A percentile compares a stretch with the other conserved stretches of the same genome.
These are phyloP conservation scores for Fraxinus floribunda DNA, from an alignment of 305 asterid genomes.

Conservation along the genomic window DNA sequence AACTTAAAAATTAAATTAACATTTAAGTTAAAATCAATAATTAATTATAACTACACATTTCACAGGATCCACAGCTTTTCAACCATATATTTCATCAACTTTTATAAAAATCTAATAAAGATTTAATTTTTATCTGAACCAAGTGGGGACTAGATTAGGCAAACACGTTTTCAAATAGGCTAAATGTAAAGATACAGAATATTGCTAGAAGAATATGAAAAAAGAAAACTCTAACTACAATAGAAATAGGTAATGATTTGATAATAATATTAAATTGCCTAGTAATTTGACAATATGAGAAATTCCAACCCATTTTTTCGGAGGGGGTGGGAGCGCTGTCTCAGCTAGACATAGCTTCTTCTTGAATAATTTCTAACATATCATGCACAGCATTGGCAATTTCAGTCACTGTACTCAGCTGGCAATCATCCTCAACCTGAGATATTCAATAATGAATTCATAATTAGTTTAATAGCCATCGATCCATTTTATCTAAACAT, in stretches of 20 bases:
- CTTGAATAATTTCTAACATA: conserved; percentile 55
- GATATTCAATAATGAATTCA: not conserved
- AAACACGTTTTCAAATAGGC: conserved; percentile 19
- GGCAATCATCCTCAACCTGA: conserved; percentile 68
- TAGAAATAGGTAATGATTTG: conserved; percentile 24
- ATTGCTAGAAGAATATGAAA: conserved; percentile 6
- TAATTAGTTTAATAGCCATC: not conserved
- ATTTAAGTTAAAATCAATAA: not conserved
- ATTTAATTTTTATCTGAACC: too few species aligned
- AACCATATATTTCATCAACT: not conserved
- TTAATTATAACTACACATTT: too few species aligned
- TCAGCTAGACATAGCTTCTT: conserved; percentile 41
- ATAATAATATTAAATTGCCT: conserved; percentile 16
- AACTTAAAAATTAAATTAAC: too few species aligned
- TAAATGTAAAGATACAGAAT: conserved; percentile 17
- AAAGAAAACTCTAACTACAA: conserved; percentile 8
- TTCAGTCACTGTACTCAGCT: conserved; percentile 52
- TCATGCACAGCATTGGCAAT: conserved; percentile 68
- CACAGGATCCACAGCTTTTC: not conserved
- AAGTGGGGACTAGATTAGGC: not conserved
- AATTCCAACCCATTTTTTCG: not conserved
- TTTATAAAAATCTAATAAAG: too few species aligned
- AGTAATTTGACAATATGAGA: conserved; percentile 12
- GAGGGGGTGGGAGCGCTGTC: conserved; percentile 8
- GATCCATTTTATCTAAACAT: not conserved